Percentiles rank a stretch among this genome's conserved stretches.
Conservation (phyloP, 306 rosid genomes). For the Castanopsis chinensis region DNA sequence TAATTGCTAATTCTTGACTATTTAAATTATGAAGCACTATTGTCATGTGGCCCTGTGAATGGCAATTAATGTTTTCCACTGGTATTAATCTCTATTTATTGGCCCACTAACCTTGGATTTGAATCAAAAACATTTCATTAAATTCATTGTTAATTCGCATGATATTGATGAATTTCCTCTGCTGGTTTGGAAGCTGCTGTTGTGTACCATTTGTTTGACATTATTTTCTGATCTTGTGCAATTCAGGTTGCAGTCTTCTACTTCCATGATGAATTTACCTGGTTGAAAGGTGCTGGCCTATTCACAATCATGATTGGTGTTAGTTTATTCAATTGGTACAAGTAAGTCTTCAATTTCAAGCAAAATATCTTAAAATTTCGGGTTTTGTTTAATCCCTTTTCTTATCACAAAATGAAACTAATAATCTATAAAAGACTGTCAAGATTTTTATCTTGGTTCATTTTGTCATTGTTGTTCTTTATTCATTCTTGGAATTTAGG, state of each 20-base stretch:
- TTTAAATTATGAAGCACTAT: background rate
- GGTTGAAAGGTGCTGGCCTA: constrained; percentile 89
- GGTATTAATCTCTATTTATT: background rate
- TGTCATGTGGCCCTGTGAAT: background rate
- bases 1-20: background rate
- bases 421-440: background rate
- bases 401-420: constrained; percentile 10
- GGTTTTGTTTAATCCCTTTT: background rate
- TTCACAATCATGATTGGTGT: constrained; percentile 81
- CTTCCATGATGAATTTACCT: constrained; percentile 82
- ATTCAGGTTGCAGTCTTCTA: constrained; percentile 90
- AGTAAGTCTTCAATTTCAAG: constrained; percentile 60
- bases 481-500: background rate
- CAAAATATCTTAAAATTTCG: background rate
- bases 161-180: constrained; percentile 1
- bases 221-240: constrained; percentile 19
- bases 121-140: background rate
- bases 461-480: background rate
- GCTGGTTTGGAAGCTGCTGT: background rate
- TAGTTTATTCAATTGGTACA: constrained; percentile 92
- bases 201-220: constrained; percentile 9
- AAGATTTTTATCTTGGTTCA: background rate
- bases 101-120: background rate
- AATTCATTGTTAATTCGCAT: background rate
- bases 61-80: background rate